Evolutionary conservation across 2,329 filamentous ascomycete species (phyloP), one percentile per base, ranked within the genome.

Genomic region (Thermomyces lanuginosus): DNA sequence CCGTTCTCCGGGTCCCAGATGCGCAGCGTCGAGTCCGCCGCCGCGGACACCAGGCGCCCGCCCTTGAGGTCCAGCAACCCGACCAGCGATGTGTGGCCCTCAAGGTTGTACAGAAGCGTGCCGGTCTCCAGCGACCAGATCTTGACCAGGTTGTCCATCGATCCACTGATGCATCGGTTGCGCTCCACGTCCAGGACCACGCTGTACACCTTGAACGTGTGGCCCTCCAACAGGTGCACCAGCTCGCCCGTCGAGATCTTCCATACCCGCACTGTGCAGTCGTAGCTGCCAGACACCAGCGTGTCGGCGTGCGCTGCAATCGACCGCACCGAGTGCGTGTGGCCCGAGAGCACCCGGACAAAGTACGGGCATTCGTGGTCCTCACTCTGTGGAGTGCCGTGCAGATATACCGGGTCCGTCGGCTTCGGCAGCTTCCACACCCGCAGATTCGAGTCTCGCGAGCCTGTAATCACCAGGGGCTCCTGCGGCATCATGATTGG

Each of bases 101-200:
- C 86, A 1, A 98, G 68, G 1, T 82, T 93, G 53, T 86, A 78
- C 7, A 95, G 60, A 39, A 83, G 80, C 1, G 75, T 61, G 1
- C 89, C 89, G 2, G 79, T 89, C 16, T 82, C 74, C 8, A 98
- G 65, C 33, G 86, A 89, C 89, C 89, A 98, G 8, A 98, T 86
- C 55, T 93, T 95, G 47, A 98, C 89, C 37, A 84, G 67, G 36
- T 89, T 92, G 51, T 98, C 89, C 89, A 98, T 98, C 5, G 84
- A 92, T 8, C 89, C 89, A 36, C 84, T 93, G 36, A 98, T 95
- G 55, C 89, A 98, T 21, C 86, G 77, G 45, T 91, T 92, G 32
- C 89, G 78, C 42, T 77, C 74, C 39, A 83, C 77, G 44, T 98
- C 89, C 12, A 95, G 61, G 6, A 98, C 89, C 6, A 98, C 89